Conservation (phyloP, 129 eudicot species). For the Pittosporum tobira region DNA sequence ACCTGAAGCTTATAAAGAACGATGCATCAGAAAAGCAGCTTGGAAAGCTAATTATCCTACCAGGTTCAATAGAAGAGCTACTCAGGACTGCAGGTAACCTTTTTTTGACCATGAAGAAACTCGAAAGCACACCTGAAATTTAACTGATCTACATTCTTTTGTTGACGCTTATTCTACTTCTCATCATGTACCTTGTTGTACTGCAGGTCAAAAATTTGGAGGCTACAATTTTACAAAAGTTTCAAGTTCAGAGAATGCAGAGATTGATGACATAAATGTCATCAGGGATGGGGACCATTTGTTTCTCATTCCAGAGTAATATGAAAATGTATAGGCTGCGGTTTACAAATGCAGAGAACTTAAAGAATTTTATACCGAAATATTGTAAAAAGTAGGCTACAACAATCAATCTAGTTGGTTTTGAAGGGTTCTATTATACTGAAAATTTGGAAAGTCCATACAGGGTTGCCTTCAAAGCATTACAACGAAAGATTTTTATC, state of each 20-base stretch:
- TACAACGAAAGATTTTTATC: too few relatives aligned
- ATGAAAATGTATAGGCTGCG: slow-evolving; percentile 17
- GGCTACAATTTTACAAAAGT: slow-evolving; percentile 36
- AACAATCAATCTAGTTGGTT: slow-evolving; percentile 12
- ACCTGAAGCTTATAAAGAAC: slow-evolving; percentile 28
- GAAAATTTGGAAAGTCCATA: too few relatives aligned
- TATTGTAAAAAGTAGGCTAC: slow-evolving; percentile 17
- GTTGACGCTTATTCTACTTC: slow-evolving; percentile 9
- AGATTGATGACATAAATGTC: slow-evolving; percentile 79
- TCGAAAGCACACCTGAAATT: slow-evolving; percentile 11
- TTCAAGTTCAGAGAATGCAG: slow-evolving; percentile 71
- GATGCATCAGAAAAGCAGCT: slow-evolving; percentile 27
- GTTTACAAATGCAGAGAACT: slow-evolving; percentile 11
- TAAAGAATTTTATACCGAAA: slow-evolving; percentile 19
- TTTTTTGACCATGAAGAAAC: slow-evolving; percentile 12
- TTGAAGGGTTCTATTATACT: not conserved
- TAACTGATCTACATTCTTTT: not conserved
- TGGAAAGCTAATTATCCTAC: slow-evolving; percentile 62
- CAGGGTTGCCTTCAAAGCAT: too few relatives aligned
- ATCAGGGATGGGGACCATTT: slow-evolving; percentile 85
- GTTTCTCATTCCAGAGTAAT: slow-evolving; percentile 48
- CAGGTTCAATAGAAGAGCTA: slow-evolving; percentile 69
- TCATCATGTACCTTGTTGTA: slow-evolving; percentile 19
- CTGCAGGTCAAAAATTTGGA: slow-evolving; percentile 85
- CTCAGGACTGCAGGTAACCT: slow-evolving; percentile 59